Base-by-base conservation (phyloP, 83 land plant species). In the Isoetes engelmannii region DNA sequence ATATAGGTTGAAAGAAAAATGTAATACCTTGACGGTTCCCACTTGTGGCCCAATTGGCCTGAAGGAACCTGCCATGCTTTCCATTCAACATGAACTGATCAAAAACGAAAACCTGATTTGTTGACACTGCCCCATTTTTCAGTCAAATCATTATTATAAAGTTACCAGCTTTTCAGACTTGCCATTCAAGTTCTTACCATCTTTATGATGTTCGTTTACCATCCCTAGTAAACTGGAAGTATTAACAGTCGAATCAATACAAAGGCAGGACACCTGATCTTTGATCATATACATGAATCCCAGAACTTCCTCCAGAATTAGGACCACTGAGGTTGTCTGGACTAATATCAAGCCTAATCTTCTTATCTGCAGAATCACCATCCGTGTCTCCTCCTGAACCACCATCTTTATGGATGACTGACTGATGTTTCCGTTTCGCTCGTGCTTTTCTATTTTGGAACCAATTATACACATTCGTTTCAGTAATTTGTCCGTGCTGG, bases 381-480 rank as follows among this genome's bases (percentile, higher is more conserved):
- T 89, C 86, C 6, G 77, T 80, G 60, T 90, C 92, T 13, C 64
- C 78, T 67, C 84, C 92, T 48, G 86, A 80, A 57, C 82, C 86
- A 4, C 74, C 77, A 53, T 58, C 76, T 18, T 82, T 84, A 5
- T 79, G 67, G 57, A 48, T 18, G 6, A 69, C 54, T 44, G 42
- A 48, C 47, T 77, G 75, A 49, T 89, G 97, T 79, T 92, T 92
- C 53, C 96, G 65, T 68, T 92, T 92, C 6, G 95, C 84, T 4
- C 97, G 86, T 8, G 97, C 97, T 57, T 93, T 84, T 68, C 97
- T 73, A 68, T 92, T 92, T 65, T 92, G 97, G 69, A 92, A 92
- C 97, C 97, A 92, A 48, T 92, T 92, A 55, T 89, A 89, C 10
- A 92, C 97, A 72, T 92, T 92, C 5, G 97, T 75, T 75, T 92